Conservation (phyloP, 306 rosid species). For the Elaeagnus macrophylla region DNA sequence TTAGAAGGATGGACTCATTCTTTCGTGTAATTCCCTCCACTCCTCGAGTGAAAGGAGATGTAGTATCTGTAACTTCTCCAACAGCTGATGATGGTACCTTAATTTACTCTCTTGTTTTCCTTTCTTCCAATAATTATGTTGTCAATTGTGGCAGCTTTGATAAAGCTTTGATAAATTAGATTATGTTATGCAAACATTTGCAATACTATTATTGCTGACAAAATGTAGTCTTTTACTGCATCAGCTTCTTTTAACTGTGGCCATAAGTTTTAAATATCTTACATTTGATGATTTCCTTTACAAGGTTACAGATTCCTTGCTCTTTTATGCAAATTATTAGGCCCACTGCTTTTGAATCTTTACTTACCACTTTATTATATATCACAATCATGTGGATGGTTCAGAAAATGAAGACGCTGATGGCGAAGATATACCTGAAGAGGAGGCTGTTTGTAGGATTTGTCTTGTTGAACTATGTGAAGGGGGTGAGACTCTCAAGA, state of each 20-base stretch:
- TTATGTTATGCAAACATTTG: too few species aligned
- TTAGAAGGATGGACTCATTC: conserved; percentile 63
- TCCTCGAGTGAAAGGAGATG: conserved; percentile 47
- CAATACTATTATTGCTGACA: too few species aligned
- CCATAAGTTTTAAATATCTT: too few species aligned
- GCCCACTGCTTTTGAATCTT: background rate
- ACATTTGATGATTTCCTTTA: too few species aligned
- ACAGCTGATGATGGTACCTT: conserved; percentile 50
- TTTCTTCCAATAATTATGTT: too few species aligned
- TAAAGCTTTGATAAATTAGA: too few species aligned
- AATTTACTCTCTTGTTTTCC: background rate
- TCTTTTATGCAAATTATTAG: background rate
- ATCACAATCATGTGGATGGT: conserved; percentile 23
- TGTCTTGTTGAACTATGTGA: conserved; percentile 86
- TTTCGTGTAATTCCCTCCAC: conserved; percentile 85
- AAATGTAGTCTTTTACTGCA: too few species aligned
- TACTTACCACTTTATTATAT: conserved; percentile 12
- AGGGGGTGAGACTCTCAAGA: conserved; percentile 96
- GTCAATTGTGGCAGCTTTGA: too few species aligned
- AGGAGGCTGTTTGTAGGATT: conserved; percentile 93
- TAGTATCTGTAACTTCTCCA: conserved; percentile 30
- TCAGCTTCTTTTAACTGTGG: too few species aligned
- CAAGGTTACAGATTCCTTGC: too few species aligned
- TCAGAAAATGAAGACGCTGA: conserved; percentile 41
- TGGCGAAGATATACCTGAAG: conserved; percentile 90